Evolutionary conservation across 805 yeast genomes (phyloP), one percentile per base, ranked within the genome.

Genomic region (Wickerhamiella domercqiae): DNA sequence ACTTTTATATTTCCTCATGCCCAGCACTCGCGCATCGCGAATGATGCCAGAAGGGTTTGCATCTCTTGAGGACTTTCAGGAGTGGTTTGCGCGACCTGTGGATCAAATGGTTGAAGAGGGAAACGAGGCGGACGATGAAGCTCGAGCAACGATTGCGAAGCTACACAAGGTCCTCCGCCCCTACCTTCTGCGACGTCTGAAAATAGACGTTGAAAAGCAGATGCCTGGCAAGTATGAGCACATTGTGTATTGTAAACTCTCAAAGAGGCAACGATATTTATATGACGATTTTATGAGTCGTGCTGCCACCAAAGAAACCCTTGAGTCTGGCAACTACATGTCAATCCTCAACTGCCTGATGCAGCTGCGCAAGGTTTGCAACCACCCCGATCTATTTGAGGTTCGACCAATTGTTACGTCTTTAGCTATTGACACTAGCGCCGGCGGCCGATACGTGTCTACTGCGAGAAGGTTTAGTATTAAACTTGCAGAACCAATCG

Each of bases 181-280:
- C 0, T 90, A 87, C 51, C 62, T 90, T 29, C 62, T 90, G 42
- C 73, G 99, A 55, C 74, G 99, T 46, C 68, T 90, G 52, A 90
- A 90, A 55, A 83, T 81, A 16, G 99, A 90, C 58, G 99, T 90
- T 11, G 99, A 90, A 51, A 84, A 87, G 52, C 98, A 90, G 58
- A 90, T 90, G 98, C 99, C 99, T 1, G 95, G 80, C 0, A 90
- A 90, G 53, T 81, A 84, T 56, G 99, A 90, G 55, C 99, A 90
- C 56, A 76, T 90, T 41, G 75, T 90, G 4, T 82, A 80, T 54
- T 93, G 98, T 61, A 71, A 94, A 20, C 61, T 90, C 32, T 84
- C 96, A 1, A 84, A 90, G 50, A 70, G 99, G 46, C 99, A 90
- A 55, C 62, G 97, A 42, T 80, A 72, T 50, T 59, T 90, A 39